Conservation (phyloP, 441 rosid species). For the Flueggea neowawraea region DNA sequence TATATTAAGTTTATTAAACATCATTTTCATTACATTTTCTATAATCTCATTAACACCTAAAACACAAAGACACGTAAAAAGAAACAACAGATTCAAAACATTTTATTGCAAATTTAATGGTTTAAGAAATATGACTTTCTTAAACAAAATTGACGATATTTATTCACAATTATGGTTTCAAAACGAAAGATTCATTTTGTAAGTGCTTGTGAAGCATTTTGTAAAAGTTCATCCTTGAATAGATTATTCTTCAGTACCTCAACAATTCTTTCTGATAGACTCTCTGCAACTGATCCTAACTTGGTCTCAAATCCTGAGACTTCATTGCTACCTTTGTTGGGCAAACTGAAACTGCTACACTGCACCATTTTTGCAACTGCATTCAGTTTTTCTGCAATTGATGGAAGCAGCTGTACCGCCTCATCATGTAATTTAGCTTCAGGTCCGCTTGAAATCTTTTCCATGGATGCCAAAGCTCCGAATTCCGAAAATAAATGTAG, state of each 20-base stretch:
- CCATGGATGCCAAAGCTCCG: constrained; percentile 22
- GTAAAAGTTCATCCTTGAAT: constrained; percentile 12
- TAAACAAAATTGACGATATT: too few relatives aligned
- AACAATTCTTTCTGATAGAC: constrained; percentile 24
- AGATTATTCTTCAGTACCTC: constrained; percentile 27
- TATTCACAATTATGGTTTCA: too few relatives aligned
- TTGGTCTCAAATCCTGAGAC: constrained; percentile 24
- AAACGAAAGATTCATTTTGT: too few relatives aligned
- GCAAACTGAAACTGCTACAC: constrained; percentile 8
- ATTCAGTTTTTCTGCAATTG: constrained; percentile 43
- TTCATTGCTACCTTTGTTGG: constrained; percentile 9
- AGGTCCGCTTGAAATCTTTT: constrained; percentile 28
- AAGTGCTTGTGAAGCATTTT: constrained; percentile 1
- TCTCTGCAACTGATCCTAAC: constrained; percentile 30
- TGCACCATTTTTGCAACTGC: constrained; percentile 37
- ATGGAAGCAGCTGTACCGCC: constrained; percentile 51
- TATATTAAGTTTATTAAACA: too few relatives aligned
- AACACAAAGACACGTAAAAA: too few relatives aligned
- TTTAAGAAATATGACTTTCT: too few relatives aligned
- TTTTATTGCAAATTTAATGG: too few relatives aligned
- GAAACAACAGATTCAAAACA: too few relatives aligned
- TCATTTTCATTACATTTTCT: too few relatives aligned
- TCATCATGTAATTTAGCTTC: constrained; percentile 39
- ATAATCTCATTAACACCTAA: too few relatives aligned
- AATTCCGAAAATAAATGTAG: constrained; percentile 38